Evolutionary conservation across 2,329 filamentous ascomycete species (phyloP), one percentile per base, ranked within the genome.

Genomic region (Aspergillus latus): DNA sequence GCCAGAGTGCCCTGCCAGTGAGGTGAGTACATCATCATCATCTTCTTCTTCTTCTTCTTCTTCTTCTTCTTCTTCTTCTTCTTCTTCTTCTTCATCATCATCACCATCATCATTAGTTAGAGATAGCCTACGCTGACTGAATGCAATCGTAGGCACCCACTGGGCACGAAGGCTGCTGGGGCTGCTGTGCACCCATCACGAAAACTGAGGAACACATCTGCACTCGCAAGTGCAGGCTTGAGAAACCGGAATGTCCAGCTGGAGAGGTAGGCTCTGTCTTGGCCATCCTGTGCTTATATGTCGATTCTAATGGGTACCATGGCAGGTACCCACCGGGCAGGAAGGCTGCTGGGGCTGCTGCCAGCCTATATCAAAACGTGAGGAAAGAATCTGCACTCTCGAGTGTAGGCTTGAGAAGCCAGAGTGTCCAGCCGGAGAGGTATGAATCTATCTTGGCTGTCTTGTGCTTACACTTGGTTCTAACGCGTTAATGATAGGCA

Each of bases 281-380:
- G 2, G 21, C 21, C 39, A 46, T 40, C 21, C 21, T 21, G 21
- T 21, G 21, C 21, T 21, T 21, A 21, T 3, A 21, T 3, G 21
- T 21, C 2, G 21, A 21, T 21, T 21, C 21, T 21, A 21, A 21
- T 21, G 21, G 21, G 21, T 21, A 21, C 21, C 21, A 21, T 21
- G 30, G 10, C 30, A 44, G 21, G 43, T 26, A 15, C 43, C 43
- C 8, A 46, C 43, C 28, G 43, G 43, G 1, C 26, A 30, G 1
- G 43, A 51, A 36, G 45, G 29, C 26, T 54, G 52, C 37, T 54
- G 52, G 52, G 52, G 52, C 29, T 54, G 39, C 39, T 42, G 39
- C 39, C n/a, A 16, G 13, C 43, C 42, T 26, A 44, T 15, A 6
- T 6, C n/a, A 42, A 15, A 42, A 21, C 7, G 6, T 7, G 39